These are phyloP conservation scores for Gracilaria domingensis DNA, from an alignment of 23 red algal species.

Conservation along the genomic window DNA sequence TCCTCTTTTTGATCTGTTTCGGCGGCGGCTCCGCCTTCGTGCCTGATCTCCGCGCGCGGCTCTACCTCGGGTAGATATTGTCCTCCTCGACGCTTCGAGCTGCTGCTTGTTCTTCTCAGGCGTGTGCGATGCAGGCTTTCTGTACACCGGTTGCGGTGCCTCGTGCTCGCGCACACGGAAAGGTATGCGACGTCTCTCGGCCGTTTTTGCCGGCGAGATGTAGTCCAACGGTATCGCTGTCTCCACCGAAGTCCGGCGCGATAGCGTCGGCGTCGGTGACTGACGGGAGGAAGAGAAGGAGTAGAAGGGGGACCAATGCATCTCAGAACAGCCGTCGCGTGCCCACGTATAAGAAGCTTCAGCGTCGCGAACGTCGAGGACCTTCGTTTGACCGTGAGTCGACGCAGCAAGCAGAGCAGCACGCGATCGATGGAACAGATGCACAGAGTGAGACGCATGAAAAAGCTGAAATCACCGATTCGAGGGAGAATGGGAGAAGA, in stretches of 20 bases:
- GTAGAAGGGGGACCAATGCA: not conserved
- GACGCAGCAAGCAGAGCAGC: no score
- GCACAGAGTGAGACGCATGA: not conserved
- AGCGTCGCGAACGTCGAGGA: conserved; percentile 5
- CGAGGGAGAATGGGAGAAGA: not conserved
- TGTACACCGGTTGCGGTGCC: not conserved
- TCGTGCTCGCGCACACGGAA: not conserved
- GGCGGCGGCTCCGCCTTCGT: no score
- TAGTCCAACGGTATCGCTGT: not conserved
- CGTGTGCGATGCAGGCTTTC: not conserved
- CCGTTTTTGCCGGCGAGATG: not conserved
- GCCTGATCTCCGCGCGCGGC: no score
- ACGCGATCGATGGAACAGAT: no score
- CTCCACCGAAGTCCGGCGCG: not conserved
- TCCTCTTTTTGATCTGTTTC: no score
- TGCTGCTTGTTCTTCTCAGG: not conserved
- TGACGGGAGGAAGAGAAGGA: not conserved
- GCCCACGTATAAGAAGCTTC: conserved; percentile 47
- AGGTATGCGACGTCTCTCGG: not conserved
- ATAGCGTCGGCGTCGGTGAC: not conserved
- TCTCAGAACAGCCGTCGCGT: conserved; percentile 22
- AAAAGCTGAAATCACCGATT: not conserved
- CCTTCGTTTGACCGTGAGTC: not conserved
- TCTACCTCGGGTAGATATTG: no score
- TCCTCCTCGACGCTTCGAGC: not conserved